Conservation (phyloP, 805 yeast genomes). For the Jamesozyma piceae region DNA sequence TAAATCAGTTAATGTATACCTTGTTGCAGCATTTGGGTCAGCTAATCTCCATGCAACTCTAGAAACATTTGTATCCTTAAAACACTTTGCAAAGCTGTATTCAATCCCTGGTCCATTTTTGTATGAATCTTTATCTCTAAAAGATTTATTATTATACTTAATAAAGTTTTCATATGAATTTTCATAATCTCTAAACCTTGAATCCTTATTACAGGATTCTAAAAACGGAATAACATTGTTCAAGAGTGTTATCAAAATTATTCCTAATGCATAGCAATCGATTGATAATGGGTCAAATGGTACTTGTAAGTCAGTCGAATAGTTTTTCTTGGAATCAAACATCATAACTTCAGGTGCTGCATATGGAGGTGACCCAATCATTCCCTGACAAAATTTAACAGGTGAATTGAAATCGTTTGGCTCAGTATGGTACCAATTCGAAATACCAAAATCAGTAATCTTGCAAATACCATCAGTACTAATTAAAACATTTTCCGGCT, state of each 20-base stretch:
- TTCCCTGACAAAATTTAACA: slow-evolving; percentile 32
- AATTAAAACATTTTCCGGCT: slow-evolving; percentile 65
- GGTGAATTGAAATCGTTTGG: slow-evolving; percentile 42
- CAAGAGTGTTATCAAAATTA: slow-evolving; percentile 51
- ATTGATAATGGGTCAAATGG: slow-evolving; percentile 56
- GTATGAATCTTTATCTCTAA: slow-evolving; percentile 36
- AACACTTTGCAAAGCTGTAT: slow-evolving; percentile 57
- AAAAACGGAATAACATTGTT: slow-evolving; percentile 54
- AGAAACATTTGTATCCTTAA: slow-evolving; percentile 49
- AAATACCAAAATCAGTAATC: slow-evolving; percentile 70
- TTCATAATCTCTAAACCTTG: slow-evolving; percentile 48
- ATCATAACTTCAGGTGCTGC: slow-evolving; percentile 68
- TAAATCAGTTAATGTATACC: slow-evolving; percentile 47
- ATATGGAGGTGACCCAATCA: slow-evolving; percentile 76
- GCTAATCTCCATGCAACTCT: slow-evolving; percentile 67
- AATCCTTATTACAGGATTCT: slow-evolving; percentile 38
- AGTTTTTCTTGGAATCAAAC: slow-evolving; percentile 26
- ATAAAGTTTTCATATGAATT: slow-evolving; percentile 37
- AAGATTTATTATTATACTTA: slow-evolving; percentile 36
- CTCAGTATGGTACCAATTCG: slow-evolving; percentile 50
- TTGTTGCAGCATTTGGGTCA: slow-evolving; percentile 47
- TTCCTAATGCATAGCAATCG: slow-evolving; percentile 69
- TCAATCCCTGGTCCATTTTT: slow-evolving; percentile 62
- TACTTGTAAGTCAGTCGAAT: slow-evolving; percentile 27
- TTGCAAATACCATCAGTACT: slow-evolving; percentile 52